These are phyloP conservation scores for Fragaria iinumae DNA, from an alignment of 306 rosid species.

Conservation along the genomic window DNA sequence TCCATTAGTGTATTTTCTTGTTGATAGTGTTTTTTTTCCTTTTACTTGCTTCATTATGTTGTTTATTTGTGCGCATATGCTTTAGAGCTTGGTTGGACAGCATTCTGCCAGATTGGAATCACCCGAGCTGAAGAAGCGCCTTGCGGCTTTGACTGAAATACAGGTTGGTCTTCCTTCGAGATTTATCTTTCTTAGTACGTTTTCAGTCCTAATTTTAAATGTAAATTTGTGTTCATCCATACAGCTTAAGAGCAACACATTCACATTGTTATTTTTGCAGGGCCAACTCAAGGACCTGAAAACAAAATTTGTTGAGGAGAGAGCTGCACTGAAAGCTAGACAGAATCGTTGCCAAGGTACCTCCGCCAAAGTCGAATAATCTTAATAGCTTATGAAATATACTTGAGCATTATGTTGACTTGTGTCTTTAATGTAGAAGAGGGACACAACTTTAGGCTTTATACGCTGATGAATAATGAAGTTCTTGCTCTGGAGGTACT, in stretches of 20 bases:
- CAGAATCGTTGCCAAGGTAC: constrained; percentile 51
- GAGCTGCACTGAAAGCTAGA: constrained; percentile 76
- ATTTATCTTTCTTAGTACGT: background rate
- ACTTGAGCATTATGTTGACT: constrained; percentile 16
- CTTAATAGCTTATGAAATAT: constrained; percentile 14
- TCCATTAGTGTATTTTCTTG: background rate
- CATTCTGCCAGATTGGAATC: constrained; percentile 57
- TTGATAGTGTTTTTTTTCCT: background rate
- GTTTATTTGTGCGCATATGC: constrained; percentile 40
- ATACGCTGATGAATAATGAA: constrained; percentile 68
- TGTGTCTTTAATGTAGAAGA: constrained; percentile 45
- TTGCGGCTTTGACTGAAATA: constrained; percentile 63
- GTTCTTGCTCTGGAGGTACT: constrained; percentile 73
- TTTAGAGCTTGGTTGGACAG: constrained; percentile 64
- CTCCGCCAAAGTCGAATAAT: background rate
- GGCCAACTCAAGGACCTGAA: constrained; percentile 61
- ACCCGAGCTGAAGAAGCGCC: constrained; percentile 57
- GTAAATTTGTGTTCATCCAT: background rate
- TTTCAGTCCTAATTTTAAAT: background rate
- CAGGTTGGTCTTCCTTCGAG: constrained; percentile 42
- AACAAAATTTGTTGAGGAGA: constrained; percentile 64
- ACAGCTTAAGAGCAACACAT: background rate
- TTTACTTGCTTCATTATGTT: background rate
- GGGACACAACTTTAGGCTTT: constrained; percentile 74
- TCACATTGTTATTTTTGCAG: constrained; percentile 25